phyloP scores from a whole-genome alignment of 768 basidiomycete species.

The Kwoniella europaea region DNA sequence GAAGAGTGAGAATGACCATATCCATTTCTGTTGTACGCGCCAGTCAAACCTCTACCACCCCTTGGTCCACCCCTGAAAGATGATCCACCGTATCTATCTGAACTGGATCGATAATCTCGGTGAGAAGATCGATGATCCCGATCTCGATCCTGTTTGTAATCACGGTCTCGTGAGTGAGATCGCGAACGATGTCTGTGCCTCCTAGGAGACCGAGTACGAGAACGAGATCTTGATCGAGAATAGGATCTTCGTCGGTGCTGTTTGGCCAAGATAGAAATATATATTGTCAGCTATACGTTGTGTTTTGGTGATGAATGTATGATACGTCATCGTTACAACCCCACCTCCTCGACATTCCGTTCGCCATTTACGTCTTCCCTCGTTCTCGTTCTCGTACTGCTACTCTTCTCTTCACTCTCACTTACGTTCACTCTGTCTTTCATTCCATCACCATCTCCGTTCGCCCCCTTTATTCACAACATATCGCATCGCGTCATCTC shows the following conservation, averaged over 20 bases:
- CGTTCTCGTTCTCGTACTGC: neutral
- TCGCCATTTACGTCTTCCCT: neutral
- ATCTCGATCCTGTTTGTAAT: constrained; percentile 24
- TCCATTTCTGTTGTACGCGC: constrained; percentile 15
- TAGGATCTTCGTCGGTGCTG: constrained; percentile 55
- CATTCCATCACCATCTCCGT: neutral
- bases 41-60: constrained; percentile 19
- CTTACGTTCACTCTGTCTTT: constrained; percentile 4
- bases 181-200: constrained; percentile 42
- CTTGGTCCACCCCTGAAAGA: constrained; percentile 11
- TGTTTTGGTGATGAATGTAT: neutral
- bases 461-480: constrained; percentile 9
- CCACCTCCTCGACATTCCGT: constrained; percentile 15
- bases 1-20: constrained; percentile 6
- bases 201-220: constrained; percentile 41
- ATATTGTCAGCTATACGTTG: neutral
- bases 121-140: constrained; percentile 55
- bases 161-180: constrained; percentile 66
- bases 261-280: neutral
- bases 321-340: constrained; percentile 9
- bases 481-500: constrained; percentile 10
- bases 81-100: constrained; percentile 7
- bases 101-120: constrained; percentile 9
- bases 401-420: neutral
- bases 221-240: constrained; percentile 65